These are phyloP conservation scores for Ganoderma sinense DNA, from an alignment of 1,284 basidiomycete species.

Conservation along the genomic window DNA sequence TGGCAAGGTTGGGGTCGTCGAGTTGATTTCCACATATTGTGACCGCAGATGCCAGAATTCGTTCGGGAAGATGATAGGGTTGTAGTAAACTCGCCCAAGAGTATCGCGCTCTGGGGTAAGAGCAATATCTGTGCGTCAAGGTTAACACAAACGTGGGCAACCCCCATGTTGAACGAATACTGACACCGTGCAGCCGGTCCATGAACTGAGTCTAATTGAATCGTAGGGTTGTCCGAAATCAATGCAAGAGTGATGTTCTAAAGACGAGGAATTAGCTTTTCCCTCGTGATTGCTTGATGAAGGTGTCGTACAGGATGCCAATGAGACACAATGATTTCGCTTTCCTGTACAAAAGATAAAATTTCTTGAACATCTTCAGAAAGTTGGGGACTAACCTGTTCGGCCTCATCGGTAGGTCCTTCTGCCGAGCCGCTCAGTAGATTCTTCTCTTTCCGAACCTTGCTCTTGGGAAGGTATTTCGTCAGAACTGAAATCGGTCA, in stretches of 20 bases:
- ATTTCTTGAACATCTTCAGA: neutral
- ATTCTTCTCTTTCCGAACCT: conserved; percentile 84
- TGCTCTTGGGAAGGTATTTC: conserved; percentile 78
- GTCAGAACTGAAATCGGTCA: conserved; percentile 71
- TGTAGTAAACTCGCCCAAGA: conserved; percentile 74
- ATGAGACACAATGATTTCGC: conserved; percentile 76
- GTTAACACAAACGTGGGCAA: conserved; percentile 10
- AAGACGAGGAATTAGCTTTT: conserved; percentile 7
- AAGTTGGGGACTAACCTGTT: conserved; percentile 45
- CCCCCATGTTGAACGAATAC: conserved; percentile 35
- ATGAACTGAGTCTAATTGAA: conserved; percentile 69
- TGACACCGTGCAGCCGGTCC: conserved; percentile 70
- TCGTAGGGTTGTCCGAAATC: conserved; percentile 69
- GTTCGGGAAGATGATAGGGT: conserved; percentile 91
- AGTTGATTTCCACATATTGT: conserved; percentile 83
- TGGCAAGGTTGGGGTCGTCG: conserved; percentile 76
- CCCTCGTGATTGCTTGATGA: neutral
- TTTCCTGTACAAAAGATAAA: conserved; percentile 39
- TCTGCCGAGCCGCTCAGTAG: conserved; percentile 62
- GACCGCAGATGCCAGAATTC: conserved; percentile 93
- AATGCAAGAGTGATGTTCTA: conserved; percentile 90
- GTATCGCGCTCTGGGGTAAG: conserved; percentile 67
- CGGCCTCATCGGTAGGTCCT: conserved; percentile 37
- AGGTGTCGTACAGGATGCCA: conserved; percentile 73
- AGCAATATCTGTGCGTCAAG: conserved; percentile 57